Base-by-base conservation (phyloP, 2,329 filamentous ascomycete species). In the Exophiala oligosperma region DNA sequence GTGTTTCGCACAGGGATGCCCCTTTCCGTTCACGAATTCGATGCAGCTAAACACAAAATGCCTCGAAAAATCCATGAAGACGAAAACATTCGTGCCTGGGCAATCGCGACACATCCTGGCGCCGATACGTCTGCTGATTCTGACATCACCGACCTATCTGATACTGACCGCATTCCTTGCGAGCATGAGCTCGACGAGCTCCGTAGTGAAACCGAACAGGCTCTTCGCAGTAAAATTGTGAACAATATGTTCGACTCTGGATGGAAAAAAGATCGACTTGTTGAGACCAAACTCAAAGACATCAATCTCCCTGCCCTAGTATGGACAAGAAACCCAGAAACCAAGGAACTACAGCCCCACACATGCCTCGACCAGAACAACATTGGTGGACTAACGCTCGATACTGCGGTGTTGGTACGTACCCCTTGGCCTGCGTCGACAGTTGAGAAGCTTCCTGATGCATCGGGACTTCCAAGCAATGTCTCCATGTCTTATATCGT, bases 401-500 rank as follows among this genome's bases (percentile, higher is more conserved):
- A 92, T 68, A 83, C 90, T 52, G 86, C 79, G 3, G 91, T 95
- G 0, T 76, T 91, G 26, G 84, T 91, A 4, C 84, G 90, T 12
- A 83, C 84, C 64, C 90, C 91, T 1, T 96, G 91, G 91, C 91
- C 91, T 9, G 89, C 84, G 14, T 84, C 88, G 3, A 73, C 80
- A 56, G 76, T 92, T 9, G 71, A 81, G 14, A 74, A 72, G 12
- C 79, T 97, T 2, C 94, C 94, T 0, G 79, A 79, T 0, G 90
- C 90, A 0, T 75, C 78, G 21, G 60, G 56, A 46, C 50, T 67
- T 21, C 88, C 87, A 4, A 84, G 84, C 0, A 77, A 78, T 28
- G 85, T 87, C 48, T 87, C 91, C 4, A 78, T 97, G 66, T 96
- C 89, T 57, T 99, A 99, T 73, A 87, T 99, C 57, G 82, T 96